Conservation (phyloP, 164 flowering plant species). For the Magnolia officinalis region DNA sequence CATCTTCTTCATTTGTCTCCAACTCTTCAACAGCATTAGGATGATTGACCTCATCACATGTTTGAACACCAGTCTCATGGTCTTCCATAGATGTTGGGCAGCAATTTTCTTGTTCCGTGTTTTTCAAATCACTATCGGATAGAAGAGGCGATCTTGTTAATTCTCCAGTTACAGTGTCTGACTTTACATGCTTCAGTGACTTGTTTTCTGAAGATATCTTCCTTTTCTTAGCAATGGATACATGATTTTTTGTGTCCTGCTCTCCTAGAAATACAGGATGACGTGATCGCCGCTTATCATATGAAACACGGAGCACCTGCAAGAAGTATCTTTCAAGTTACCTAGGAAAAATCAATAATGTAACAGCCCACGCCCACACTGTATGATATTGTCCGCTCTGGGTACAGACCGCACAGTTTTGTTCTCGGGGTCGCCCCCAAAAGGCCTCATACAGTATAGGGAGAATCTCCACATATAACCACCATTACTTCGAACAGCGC, state of each 20-base stretch:
- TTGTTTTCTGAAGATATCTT: constrained; percentile 28
- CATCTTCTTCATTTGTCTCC: constrained; percentile 35
- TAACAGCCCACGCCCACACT: too few relatives aligned
- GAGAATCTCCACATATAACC: too few relatives aligned
- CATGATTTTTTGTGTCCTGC: constrained; percentile 18
- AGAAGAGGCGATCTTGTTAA: constrained; percentile 5
- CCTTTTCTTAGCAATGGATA: constrained; percentile 38
- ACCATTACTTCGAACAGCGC: too few relatives aligned
- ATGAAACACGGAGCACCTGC: constrained; percentile 81
- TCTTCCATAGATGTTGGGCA: constrained; percentile 17
- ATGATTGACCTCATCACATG: constrained; percentile 24
- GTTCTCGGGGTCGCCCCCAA: too few relatives aligned
- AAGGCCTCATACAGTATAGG: too few relatives aligned
- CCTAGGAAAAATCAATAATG: background rate
- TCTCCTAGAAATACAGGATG: constrained; percentile 30
- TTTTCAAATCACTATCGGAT: constrained; percentile 17
- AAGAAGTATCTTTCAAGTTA: constrained; percentile 12
- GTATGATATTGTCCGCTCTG: too few relatives aligned
- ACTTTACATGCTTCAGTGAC: constrained; percentile 28
- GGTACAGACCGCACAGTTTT: too few relatives aligned
- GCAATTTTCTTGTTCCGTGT: constrained; percentile 18
- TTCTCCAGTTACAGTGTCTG: constrained; percentile 16
- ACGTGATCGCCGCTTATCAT: constrained; percentile 48
- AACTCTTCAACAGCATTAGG: constrained; percentile 25
- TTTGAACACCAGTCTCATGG: constrained; percentile 15